phyloP scores from a whole-genome alignment of 139 green algal genomes.

The Edaphochlamys debaryana region DNA sequence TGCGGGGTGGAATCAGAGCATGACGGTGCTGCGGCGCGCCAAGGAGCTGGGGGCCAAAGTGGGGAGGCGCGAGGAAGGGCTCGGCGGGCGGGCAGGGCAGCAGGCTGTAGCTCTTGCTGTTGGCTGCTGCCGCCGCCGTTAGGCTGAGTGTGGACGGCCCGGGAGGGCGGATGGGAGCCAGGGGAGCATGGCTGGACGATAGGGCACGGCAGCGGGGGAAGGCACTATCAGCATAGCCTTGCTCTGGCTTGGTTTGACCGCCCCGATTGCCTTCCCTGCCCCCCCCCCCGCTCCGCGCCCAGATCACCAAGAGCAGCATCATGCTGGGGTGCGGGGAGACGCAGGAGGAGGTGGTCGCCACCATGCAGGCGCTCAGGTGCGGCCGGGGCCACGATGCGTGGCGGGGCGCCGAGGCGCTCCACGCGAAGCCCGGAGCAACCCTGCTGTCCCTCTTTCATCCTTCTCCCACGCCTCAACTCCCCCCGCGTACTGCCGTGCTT shows the following conservation, averaged over 20 bases:
- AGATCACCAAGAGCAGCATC: conserved; percentile 96
- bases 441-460: no score
- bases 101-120: no score
- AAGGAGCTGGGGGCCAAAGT: conserved; percentile 78
- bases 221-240: no score
- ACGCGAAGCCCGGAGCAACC: no score
- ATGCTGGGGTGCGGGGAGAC: conserved; percentile 98
- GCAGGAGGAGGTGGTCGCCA: conserved; percentile 76
- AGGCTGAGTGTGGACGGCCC: no score
- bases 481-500: no score
- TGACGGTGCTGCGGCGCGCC: conserved; percentile 85
- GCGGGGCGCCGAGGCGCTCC: neutral
- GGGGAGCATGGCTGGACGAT: no score
- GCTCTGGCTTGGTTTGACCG: no score
- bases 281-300: neutral
- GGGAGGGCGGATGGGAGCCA: no score
- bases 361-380: conserved; percentile 45
- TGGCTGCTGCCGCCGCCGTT: no score
- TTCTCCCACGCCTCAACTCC: no score
- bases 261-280: neutral
- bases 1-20: conserved; percentile 90
- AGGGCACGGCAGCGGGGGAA: no score
- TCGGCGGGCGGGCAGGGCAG: neutral
- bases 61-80: neutral
- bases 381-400: neutral